phyloP scores from a whole-genome alignment of 306 rosid genomes.

The Cucumis hystrix region DNA sequence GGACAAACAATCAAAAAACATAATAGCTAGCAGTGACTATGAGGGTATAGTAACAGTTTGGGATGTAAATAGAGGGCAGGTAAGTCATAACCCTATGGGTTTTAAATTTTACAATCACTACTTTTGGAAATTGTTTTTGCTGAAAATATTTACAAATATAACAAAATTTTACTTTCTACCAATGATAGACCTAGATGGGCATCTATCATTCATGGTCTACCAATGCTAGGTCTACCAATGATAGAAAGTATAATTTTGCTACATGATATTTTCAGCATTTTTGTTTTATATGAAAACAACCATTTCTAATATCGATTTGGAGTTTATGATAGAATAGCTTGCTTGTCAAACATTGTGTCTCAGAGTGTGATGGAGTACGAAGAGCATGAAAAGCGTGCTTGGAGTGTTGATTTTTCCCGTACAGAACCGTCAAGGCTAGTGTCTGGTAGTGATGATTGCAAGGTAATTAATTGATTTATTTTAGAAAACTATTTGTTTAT shows the following conservation, averaged over 20 bases:
- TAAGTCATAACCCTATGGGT: constrained; percentile 16
- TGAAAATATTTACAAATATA: too few relatives aligned
- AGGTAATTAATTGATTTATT: constrained; percentile 33
- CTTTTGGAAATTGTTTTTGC: too few relatives aligned
- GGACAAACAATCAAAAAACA: constrained; percentile 81
- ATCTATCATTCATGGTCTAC: too few relatives aligned
- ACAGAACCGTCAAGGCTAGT: constrained; percentile 94
- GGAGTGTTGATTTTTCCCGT: constrained; percentile 98
- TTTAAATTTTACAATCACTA: background rate
- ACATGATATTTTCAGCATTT: too few relatives aligned
- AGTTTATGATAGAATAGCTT: background rate
- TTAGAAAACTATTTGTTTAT: background rate
- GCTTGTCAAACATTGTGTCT: background rate
- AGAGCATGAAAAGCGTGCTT: constrained; percentile 97
- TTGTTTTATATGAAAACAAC: too few relatives aligned
- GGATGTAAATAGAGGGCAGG: constrained; percentile 94
- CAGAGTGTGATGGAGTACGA: constrained; percentile 97
- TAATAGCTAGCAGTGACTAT: constrained; percentile 95
- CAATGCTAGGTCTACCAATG: too few relatives aligned
- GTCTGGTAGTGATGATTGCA: constrained; percentile 97
- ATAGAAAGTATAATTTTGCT: too few relatives aligned
- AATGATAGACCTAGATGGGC: too few relatives aligned
- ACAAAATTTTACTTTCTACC: too few relatives aligned
- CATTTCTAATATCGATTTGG: background rate
- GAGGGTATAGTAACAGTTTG: constrained; percentile 96